A percentile compares a stretch with the other conserved stretches of the same genome.
Conservation (phyloP, 106 monocot genomes). For the Dendrobium officinale region DNA sequence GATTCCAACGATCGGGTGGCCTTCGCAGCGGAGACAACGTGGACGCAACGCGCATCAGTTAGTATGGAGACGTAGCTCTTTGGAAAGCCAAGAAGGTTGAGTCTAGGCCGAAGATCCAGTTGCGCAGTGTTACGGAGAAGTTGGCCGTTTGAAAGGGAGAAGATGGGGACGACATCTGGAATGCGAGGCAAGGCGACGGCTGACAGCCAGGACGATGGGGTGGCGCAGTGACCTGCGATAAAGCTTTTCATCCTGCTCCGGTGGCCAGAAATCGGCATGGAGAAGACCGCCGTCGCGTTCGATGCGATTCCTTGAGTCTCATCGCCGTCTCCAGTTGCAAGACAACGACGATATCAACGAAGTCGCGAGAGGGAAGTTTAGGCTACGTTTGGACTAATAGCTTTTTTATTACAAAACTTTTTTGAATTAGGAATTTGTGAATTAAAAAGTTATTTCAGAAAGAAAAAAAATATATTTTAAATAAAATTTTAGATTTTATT, state of each 20-base stretch:
- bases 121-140: not conserved
- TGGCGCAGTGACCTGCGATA: not conserved
- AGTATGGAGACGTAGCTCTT: not conserved
- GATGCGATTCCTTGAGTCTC: not conserved
- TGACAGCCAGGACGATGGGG: not conserved
- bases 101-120: not conserved
- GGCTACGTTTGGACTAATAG: no score
- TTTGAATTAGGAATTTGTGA: no score
- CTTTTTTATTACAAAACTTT: no score
- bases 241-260: not conserved
- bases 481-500: no score
- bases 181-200: not conserved
- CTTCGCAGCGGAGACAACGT: not conserved
- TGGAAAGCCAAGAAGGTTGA: not conserved
- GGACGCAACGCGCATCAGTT: not conserved
- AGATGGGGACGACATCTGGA: not conserved
- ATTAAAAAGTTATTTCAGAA: no score
- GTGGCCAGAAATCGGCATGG: not conserved
- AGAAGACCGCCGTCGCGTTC: not conserved
- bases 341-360: not conserved
- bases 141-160: not conserved
- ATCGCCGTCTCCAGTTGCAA: not conserved
- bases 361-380: not conserved
- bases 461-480: no score
- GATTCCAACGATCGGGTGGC: not conserved